These are phyloP conservation scores for Fusarium palustre DNA, from an alignment of 2,329 filamentous ascomycete genomes.

Conservation along the genomic window DNA sequence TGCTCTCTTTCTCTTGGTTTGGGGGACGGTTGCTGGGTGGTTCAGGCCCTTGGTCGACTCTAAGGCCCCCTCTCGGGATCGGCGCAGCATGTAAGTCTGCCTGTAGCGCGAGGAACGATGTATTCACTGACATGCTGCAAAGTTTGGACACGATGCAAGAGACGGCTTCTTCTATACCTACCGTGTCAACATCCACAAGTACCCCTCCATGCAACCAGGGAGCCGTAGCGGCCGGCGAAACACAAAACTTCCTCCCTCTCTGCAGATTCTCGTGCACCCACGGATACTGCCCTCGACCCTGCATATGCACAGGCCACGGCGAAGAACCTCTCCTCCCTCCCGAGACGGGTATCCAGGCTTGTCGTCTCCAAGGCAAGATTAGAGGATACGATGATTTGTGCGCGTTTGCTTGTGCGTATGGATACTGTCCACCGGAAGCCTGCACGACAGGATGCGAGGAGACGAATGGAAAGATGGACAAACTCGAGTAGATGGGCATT, in stretches of 20 bases:
- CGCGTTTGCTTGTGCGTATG: slow-evolving; percentile 26
- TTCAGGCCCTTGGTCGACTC: no score
- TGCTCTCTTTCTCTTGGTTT: neutral
- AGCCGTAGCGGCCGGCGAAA: slow-evolving; percentile 18
- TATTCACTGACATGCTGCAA: neutral
- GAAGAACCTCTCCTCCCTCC: neutral
- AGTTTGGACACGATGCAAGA: neutral
- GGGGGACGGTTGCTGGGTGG: no score
- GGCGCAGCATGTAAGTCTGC: neutral
- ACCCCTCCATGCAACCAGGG: slow-evolving; percentile 2
- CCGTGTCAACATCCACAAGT: neutral
- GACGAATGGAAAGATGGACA: neutral
- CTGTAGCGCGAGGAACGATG: neutral
- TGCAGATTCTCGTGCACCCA: slow-evolving; percentile 27
- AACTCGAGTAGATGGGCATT: neutral
- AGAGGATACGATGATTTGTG: slow-evolving; percentile 13
- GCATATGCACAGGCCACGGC: neutral
- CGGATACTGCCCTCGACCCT: slow-evolving; percentile 31
- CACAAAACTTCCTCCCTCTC: slow-evolving; percentile 21
- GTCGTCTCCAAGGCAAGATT: slow-evolving; percentile 8
- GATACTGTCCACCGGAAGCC: slow-evolving; percentile 10
- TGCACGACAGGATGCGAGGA: slow-evolving; percentile 9
- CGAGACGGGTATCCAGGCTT: slow-evolving; percentile 1
- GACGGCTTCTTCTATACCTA: neutral
- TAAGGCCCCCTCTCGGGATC: no score